Conservation (phyloP, 371 early-diverging fungal species). For the Coemansia sp. region DNA sequence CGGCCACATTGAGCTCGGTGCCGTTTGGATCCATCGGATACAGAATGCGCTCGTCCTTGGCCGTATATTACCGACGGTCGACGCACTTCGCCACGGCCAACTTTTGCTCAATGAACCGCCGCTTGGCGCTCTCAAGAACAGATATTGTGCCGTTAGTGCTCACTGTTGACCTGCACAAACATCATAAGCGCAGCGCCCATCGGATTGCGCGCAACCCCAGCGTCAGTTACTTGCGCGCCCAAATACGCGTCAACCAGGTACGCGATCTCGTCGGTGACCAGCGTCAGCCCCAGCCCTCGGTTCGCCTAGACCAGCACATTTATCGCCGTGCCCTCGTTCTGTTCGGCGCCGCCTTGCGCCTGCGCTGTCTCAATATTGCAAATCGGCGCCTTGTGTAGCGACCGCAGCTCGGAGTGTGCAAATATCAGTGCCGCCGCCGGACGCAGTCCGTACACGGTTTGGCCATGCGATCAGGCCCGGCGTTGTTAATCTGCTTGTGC, state of each 20-base stretch:
- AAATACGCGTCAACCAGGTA: slow-evolving; percentile 88
- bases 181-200: slow-evolving; percentile 98
- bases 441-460: too few relatives aligned
- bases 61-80: slow-evolving; percentile 59
- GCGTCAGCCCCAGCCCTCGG: slow-evolving; percentile 85
- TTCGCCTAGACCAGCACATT: slow-evolving; percentile 76
- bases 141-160: slow-evolving; percentile 98
- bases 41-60: slow-evolving; percentile 47
- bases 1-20: slow-evolving; percentile 81
- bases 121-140: slow-evolving; percentile 55
- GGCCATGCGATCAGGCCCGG: slow-evolving; percentile 1
- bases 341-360: not conserved
- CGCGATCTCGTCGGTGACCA: slow-evolving; percentile 92
- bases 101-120: slow-evolving; percentile 53
- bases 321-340: slow-evolving; percentile 21
- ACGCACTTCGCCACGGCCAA: slow-evolving; percentile 73
- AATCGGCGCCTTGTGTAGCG: too few relatives aligned
- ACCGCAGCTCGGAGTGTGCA: too few relatives aligned
- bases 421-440: too few relatives aligned
- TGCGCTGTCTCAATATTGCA: slow-evolving; percentile 73
- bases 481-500: slow-evolving; percentile 54
- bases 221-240: slow-evolving; percentile 47
- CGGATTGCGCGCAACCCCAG: slow-evolving; percentile 72
- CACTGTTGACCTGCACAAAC: slow-evolving; percentile 99
- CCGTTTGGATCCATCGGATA: slow-evolving; percentile 98